phyloP scores from a whole-genome alignment of 352 stramenopile genomes.

The Globisporangium cederbergense region DNA sequence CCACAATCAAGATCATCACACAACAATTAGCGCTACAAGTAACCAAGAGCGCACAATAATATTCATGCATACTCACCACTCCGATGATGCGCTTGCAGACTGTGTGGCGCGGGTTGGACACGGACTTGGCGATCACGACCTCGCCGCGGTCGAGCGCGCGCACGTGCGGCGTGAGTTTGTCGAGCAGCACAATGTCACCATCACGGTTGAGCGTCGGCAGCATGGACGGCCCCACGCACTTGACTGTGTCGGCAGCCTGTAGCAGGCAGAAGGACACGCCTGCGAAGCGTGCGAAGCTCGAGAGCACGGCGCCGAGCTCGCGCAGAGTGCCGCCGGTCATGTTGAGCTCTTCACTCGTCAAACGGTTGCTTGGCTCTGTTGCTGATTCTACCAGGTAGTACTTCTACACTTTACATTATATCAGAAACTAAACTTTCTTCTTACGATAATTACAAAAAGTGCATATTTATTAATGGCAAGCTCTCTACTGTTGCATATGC shows the following conservation, averaged over 20 bases:
- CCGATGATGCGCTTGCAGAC: constrained; percentile 90
- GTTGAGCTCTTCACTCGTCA: not conserved
- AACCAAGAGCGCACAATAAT: not conserved
- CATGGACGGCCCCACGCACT: constrained; percentile 89
- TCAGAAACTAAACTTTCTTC: too few species aligned
- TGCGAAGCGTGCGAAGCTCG: constrained; percentile 75
- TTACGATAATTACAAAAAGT: too few species aligned
- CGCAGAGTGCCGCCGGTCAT: constrained; percentile 22
- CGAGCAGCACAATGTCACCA: constrained; percentile 88
- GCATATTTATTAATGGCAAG: too few species aligned
- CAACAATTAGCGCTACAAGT: not conserved
- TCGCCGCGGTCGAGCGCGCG: constrained; percentile 68
- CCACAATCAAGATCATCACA: not conserved
- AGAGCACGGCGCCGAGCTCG: constrained; percentile 47
- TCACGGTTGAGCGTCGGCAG: constrained; percentile 87
- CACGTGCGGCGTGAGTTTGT: constrained; percentile 80
- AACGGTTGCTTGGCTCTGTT: not conserved
- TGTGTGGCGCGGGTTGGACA: constrained; percentile 80
- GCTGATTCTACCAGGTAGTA: too few species aligned
- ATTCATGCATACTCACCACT: constrained; percentile 24
- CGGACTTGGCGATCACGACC: constrained; percentile 86
- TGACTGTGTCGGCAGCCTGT: constrained; percentile 75
- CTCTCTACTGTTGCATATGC: constrained; percentile 3
- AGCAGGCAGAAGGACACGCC: constrained; percentile 67
- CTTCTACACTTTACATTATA: too few species aligned